These are phyloP conservation scores for Trifolium subterraneum DNA, from an alignment of 306 rosid genomes.

Conservation along the genomic window DNA sequence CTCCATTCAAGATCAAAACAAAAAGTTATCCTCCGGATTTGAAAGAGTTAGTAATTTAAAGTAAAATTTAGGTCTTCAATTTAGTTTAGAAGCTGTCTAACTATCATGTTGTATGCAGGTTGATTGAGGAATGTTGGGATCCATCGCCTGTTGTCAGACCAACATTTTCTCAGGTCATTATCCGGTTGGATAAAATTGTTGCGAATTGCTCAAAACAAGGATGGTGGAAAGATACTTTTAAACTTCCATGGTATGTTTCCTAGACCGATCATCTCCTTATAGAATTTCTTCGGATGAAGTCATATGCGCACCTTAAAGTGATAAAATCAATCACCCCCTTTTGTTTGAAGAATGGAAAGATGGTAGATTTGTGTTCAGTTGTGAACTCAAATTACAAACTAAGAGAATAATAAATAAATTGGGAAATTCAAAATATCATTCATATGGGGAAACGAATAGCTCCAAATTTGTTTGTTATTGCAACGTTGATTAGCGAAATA, in stretches of 20 bases:
- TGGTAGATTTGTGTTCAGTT: too few species aligned
- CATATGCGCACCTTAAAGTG: slow-evolving; percentile 25
- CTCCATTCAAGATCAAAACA: slow-evolving; percentile 73
- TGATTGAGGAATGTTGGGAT: slow-evolving; percentile 98
- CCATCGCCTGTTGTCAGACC: slow-evolving; percentile 84
- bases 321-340: slow-evolving; percentile 22
- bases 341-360: background rate
- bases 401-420: too few species aligned
- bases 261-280: slow-evolving; percentile 14
- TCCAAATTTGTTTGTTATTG: too few species aligned
- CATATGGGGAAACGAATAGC: too few species aligned
- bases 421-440: too few species aligned
- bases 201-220: slow-evolving; percentile 91
- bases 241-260: slow-evolving; percentile 89
- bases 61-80: slow-evolving; percentile 25
- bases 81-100: slow-evolving; percentile 40
- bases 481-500: too few species aligned
- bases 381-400: too few species aligned
- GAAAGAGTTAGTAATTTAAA: slow-evolving; percentile 74
- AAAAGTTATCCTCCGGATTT: slow-evolving; percentile 88
- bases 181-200: slow-evolving; percentile 83
- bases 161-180: slow-evolving; percentile 79
- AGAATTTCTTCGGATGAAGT: slow-evolving; percentile 35
- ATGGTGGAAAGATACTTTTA: slow-evolving; percentile 98
- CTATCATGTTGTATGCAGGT: slow-evolving; percentile 58